Base-by-base conservation (phyloP, 75 land plant species). In the Picea glauca region DNA sequence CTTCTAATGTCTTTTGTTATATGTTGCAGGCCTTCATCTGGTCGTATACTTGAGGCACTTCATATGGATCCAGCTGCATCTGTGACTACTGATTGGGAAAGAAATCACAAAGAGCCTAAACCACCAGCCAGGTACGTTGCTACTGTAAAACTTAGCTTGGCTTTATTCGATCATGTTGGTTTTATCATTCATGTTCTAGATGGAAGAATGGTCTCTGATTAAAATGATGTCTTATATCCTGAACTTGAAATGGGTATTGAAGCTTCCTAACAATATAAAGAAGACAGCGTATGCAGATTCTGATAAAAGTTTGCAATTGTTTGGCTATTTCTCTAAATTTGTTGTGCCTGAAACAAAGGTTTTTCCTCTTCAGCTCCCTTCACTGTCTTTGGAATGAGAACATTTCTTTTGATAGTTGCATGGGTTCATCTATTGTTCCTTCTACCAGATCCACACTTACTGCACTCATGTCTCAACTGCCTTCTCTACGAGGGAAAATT, bases 41-140 rank as follows among this genome's bases (percentile, higher is more conserved):
- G 92, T 78, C 91, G 78, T 58, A 98, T 98, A 43, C 98, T 98
- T 78, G 99, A 98, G 82, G 99, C 99, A 35, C 77, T 98, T 21
- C 99, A 95, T 89, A 81, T 85, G 78, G 99, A 98, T 79, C 99
- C 99, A 62, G 99, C 99, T 35, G 94, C 98, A 74, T 79, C 88
- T 74, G 91, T 90, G 18, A 79, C 89, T 1, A 67, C 88, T 63
- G 96, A 93, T 14, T 81, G 92, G 80, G 98, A 93, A 59, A 87
- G 86, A 33, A 85, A 58, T 35, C 58, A 63, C 5, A 93, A 87
- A 83, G 79, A 85, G 62, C 17, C 63, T 30, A 91, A 87, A 61
- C 84, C 83, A 76, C 32, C 87, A n/a, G 75, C 79, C 31, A 87
- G 91, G 91, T 89, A 86, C 9, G 9, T 50, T 50, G 2, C 56